Base-by-base conservation (phyloP, 306 rosid genomes). In the Quercus rubra region DNA sequence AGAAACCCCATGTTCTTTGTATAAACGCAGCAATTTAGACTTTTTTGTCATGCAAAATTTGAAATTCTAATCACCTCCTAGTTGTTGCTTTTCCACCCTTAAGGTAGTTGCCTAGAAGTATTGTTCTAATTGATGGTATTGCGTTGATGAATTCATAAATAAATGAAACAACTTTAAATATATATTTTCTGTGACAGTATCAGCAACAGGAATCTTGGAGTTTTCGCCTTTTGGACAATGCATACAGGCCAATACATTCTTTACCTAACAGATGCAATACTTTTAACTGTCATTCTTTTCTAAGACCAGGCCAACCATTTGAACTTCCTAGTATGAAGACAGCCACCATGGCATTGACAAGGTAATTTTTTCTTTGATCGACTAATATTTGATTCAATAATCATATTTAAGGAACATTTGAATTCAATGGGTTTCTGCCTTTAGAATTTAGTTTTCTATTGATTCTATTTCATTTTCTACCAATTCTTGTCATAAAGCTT, bases 231-330 rank as follows among this genome's bases (percentile, higher is more conserved):
- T 83, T 83, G 74, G 80, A 74, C 74, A 76, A 51, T 77, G 74
- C 84, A 75, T 78, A 84, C 84, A 85, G 77, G 82, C 80, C 91
- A 74, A 77, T 61, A 77, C 79, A 46, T 78, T 79, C 77, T 63
- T 70, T 89, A 57, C 83, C 94, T 73, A 75, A 73, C 83, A 90
- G 87, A 85, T 76, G 78, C 78, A 77, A 81, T 76, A 79, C 84
- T 73, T 86, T 92, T 76, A 90, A 87, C 83, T 92, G 97, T 75
- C 90, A 82, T 77, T 92, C 93, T 75, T 85, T 81, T 82, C 68
- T 84, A 59, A 77, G 80, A 61, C 74, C 96, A 18, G 76, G 89
- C 74, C 86, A 70, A 80, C 84, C 83, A 31, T 77, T 83, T 83
- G 82, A 76, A 59, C 80, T 87, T 17, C 85, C 90, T 57, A 61